These are phyloP conservation scores for Lachnellula subtilissima DNA, from an alignment of 2,329 filamentous ascomycete genomes.

Conservation along the genomic window DNA sequence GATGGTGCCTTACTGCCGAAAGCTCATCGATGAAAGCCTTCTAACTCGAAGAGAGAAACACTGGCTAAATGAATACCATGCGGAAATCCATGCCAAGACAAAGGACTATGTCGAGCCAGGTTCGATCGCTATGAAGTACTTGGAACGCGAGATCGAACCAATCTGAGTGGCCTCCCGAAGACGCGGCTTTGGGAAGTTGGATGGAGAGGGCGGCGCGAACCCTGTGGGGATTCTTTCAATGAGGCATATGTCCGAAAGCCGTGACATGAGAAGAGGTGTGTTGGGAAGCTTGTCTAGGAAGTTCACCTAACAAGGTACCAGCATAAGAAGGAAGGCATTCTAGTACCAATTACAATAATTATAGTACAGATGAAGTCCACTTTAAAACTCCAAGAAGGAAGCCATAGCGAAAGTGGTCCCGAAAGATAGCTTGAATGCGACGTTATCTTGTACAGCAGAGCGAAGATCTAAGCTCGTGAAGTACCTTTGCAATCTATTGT, in stretches of 20 bases:
- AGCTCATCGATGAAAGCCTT: constrained; percentile 71
- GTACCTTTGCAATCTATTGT: constrained; percentile 41
- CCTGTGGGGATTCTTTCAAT: background rate
- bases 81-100: constrained; percentile 77
- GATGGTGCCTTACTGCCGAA: constrained; percentile 91
- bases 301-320: too few species aligned
- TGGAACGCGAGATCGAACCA: constrained; percentile 78
- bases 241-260: background rate
- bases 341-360: background rate
- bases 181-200: too few species aligned
- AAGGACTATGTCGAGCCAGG: constrained; percentile 70
- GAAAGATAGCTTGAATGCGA: constrained; percentile 50
- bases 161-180: constrained; percentile 12
- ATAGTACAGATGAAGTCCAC: background rate
- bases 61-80: constrained; percentile 86
- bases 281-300: background rate
- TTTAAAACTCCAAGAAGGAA: constrained; percentile 54
- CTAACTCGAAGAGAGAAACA: constrained; percentile 69
- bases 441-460: constrained; percentile 33
- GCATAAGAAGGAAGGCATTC: background rate
- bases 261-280: constrained; percentile 5
- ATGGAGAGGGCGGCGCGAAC: too few species aligned
- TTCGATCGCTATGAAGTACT: constrained; percentile 68
- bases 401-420: constrained; percentile 69
- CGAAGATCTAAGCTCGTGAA: constrained; percentile 45